Base-by-base conservation (phyloP, 805 yeast genomes). In the Cyberlindnera misumaiensis region DNA sequence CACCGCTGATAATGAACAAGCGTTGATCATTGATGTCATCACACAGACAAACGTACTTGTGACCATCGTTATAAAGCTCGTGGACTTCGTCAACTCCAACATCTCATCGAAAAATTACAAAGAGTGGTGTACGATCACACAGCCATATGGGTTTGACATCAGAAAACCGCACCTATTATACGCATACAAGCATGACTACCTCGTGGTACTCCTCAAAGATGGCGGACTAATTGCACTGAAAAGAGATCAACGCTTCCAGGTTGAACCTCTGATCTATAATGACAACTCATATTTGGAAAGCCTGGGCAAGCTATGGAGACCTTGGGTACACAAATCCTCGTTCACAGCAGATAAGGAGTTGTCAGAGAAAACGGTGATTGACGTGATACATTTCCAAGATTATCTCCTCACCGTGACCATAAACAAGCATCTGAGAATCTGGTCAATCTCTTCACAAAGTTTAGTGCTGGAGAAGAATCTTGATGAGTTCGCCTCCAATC, bases 141-240 rank as follows among this genome's bases (percentile, higher is more conserved):
- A 73, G 28, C 89, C 93, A 1, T 83, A 80, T 56, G 70, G 76
- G 7, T 77, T 80, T 47, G 75, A 73, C 25, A 53, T 73, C 5
- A 67, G 83, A 49, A 58, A 60, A 17, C 87, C 90, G 2, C 72
- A 74, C 31, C 58, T 68, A 15, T 49, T 83, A 43, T 63, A 67
- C 35, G 56, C 80, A 1, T 58, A 78, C 12, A 68, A 73, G 25
- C 44, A 61, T 0, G 49, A 53, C 3, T 67, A 70, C 32, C 53
- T 77, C 8, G 55, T 87, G 3, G 75, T 82, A 0, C 67, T 86
- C 4, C 64, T 88, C 35, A 68, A 70, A 32, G 95, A 89, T 60
- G 96, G 97, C 18, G 86, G 89, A 1, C 56, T 88, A 30, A 60
- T 86, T 35, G 79, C 77, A 32, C 63, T 83, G 41, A 51, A 52